Percentiles rank a stretch among this genome's conserved stretches.
Evolutionary conservation across 2,329 filamentous ascomycete species (phyloP).

Genomic region (Xylariaceae sp.): DNA sequence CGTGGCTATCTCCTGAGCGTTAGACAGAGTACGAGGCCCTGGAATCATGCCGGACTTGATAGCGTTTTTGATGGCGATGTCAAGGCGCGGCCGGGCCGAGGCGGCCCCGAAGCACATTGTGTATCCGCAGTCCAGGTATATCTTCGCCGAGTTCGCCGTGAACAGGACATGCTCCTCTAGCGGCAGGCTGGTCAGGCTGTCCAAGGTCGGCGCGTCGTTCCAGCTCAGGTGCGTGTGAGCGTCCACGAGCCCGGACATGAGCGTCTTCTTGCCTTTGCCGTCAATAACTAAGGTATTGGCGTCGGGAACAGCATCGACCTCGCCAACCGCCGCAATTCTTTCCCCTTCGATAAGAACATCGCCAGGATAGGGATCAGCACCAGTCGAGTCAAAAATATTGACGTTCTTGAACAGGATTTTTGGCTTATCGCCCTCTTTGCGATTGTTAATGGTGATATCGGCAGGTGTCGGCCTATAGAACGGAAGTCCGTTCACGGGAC

Average conservation of each 20-base stretch:
- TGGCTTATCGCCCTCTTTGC: slow-evolving; percentile 6
- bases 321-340: slow-evolving; percentile 33
- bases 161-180: slow-evolving; percentile 52
- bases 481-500: slow-evolving; percentile 12
- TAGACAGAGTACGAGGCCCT: slow-evolving; percentile 51
- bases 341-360: slow-evolving; percentile 36
- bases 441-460: slow-evolving; percentile 15
- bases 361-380: slow-evolving; percentile 33
- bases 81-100: slow-evolving; percentile 48
- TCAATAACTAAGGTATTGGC: slow-evolving; percentile 34
- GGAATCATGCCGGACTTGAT: slow-evolving; percentile 53
- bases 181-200: slow-evolving; percentile 43
- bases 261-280: slow-evolving; percentile 44
- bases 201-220: slow-evolving; percentile 47
- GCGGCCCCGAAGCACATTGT: slow-evolving; percentile 54
- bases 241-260: slow-evolving; percentile 54
- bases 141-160: slow-evolving; percentile 46
- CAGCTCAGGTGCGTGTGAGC: slow-evolving; percentile 53
- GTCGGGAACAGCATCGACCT: slow-evolving; percentile 21
- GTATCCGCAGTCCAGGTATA: slow-evolving; percentile 52
- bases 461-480: slow-evolving; percentile 16
- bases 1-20: slow-evolving; percentile 51
- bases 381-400: slow-evolving; percentile 38
- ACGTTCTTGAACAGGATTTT: slow-evolving; percentile 37
- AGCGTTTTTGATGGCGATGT: slow-evolving; percentile 50